Base-by-base conservation (phyloP, 257 asterid genomes). In the Scutellaria minor region DNA sequence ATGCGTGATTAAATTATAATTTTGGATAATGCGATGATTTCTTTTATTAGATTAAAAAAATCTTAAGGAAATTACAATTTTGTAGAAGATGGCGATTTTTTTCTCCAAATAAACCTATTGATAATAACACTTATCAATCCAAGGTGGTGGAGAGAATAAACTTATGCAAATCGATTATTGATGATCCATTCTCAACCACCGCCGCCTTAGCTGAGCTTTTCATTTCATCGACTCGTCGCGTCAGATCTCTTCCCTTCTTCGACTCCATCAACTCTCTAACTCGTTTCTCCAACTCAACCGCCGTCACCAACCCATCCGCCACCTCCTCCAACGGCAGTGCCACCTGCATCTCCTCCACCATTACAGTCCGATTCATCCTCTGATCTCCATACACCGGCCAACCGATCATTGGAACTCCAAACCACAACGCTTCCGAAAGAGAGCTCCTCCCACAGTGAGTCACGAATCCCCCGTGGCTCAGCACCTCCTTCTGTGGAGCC, bases 321-420 rank as follows among this genome's bases (percentile, higher is more conserved):
- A 0, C 75, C 76, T 71, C 82, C 47, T 48, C 67, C 68, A 85
- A 2, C 46, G 78, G 71, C 58, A 83, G 64, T 14, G 85, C 90
- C 76, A 82, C 62, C 77, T 67, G 73, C 78, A 85, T 68, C 8
- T 85, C 93, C 59, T 85, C 88, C 71, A 85, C 87, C 57, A 83
- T 18, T 7, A 79, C 14, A 3, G 71, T 27, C 76, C 81, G 66
- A 44, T 81, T 87, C 50, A 83, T 11, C 82, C 76, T 74, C 71
- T 88, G 94, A 83, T 83, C 94, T 1, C 88, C 94, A 71, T 85
- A 83, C 5, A 85, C 66, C 27, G 94, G 94, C 91, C 91, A 85
- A 0, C 81, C 86, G 64, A 85, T 78, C 91, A 88, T 82, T 27
- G 91, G 84, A 9, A 85, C 87, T 0, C 89, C 93, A 0, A 68